Evolutionary conservation across 2,329 filamentous ascomycete species (phyloP).

Genomic region (Fusarium solani-melongenae): DNA sequence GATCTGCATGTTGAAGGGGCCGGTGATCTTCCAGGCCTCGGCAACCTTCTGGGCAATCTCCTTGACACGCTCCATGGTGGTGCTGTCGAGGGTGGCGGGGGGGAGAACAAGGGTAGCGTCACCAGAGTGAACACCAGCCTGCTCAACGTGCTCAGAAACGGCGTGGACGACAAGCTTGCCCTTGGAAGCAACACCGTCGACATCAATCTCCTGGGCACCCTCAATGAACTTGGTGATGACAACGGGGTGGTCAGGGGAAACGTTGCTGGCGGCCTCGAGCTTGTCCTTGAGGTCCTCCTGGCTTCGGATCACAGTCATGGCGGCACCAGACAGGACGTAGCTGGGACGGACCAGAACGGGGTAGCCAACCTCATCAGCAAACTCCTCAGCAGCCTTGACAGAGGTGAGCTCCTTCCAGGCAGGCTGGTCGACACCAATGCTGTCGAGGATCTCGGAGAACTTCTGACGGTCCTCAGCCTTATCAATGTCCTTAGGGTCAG

Average conservation of each 20-base stretch:
- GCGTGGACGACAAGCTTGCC: conserved; percentile 92
- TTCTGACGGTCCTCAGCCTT: conserved; percentile 98
- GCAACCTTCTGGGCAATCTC: conserved; percentile 96
- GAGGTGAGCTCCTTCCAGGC: conserved; percentile 98
- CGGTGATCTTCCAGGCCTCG: conserved; percentile 95
- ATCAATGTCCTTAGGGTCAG: conserved; percentile 93
- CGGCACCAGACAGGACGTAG: conserved; percentile 96
- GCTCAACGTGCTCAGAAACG: conserved; percentile 94
- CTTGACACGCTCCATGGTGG: conserved; percentile 87
- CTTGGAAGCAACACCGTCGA: conserved; percentile 88
- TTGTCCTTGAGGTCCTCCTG: conserved; percentile 93
- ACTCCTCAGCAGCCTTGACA: conserved; percentile 85
- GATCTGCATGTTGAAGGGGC: conserved; percentile 99
- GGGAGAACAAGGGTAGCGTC: conserved; percentile 95
- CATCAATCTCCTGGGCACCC: conserved; percentile 94
- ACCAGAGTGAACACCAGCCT: conserved; percentile 97
- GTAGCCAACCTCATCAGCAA: conserved; percentile 87
- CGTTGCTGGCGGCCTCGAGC: conserved; percentile 87
- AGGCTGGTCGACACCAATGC: conserved; percentile 95
- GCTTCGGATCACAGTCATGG: conserved; percentile 96
- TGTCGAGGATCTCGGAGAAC: conserved; percentile 97
- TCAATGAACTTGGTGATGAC: conserved; percentile 99
- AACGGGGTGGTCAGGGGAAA: conserved; percentile 96
- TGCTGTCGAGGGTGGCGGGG: conserved; percentile 80
- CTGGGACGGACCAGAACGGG: conserved; percentile 94